These are phyloP conservation scores for Akanthomyces muscarius DNA, from an alignment of 2,329 filamentous ascomycete genomes.

Conservation along the genomic window DNA sequence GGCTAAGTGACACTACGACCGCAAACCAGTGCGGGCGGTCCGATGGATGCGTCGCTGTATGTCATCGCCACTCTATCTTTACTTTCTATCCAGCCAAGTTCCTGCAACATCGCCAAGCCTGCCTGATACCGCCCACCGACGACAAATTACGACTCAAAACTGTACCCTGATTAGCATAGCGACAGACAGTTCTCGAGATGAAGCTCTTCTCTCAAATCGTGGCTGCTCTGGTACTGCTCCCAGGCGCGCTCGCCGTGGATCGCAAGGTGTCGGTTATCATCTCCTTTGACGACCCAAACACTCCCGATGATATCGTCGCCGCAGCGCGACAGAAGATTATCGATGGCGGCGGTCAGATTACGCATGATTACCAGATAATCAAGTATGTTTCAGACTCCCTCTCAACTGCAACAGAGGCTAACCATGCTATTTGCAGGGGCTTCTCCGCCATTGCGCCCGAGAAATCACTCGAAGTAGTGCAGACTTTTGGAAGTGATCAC, in stretches of 20 bases:
- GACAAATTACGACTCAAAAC: background rate
- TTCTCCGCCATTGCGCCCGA: conserved; percentile 72
- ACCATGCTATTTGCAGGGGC: conserved; percentile 48
- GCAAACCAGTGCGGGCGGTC: background rate
- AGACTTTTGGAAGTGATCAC: conserved; percentile 52
- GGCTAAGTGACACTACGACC: background rate
- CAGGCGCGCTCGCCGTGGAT: conserved; percentile 60
- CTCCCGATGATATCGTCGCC: conserved; percentile 61
- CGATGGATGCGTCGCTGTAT: background rate
- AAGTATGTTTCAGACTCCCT: conserved; percentile 49
- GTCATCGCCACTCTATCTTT: background rate
- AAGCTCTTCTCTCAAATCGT: conserved; percentile 53
- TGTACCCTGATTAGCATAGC: background rate
- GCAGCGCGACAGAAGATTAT: conserved; percentile 68
- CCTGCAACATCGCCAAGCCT: background rate
- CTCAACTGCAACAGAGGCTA: background rate
- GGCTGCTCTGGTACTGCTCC: conserved; percentile 53
- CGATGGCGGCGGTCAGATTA: conserved; percentile 70
- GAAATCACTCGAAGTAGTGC: conserved; percentile 63
- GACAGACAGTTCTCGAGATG: conserved; percentile 47
- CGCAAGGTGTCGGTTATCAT: conserved; percentile 72
- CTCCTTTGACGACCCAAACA: conserved; percentile 65
- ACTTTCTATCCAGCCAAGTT: background rate
- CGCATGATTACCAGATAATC: conserved; percentile 67
- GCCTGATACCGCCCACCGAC: background rate